Evolutionary conservation across 2,329 filamentous ascomycete species (phyloP).

Genomic region (Nigrospora sphaerica): DNA sequence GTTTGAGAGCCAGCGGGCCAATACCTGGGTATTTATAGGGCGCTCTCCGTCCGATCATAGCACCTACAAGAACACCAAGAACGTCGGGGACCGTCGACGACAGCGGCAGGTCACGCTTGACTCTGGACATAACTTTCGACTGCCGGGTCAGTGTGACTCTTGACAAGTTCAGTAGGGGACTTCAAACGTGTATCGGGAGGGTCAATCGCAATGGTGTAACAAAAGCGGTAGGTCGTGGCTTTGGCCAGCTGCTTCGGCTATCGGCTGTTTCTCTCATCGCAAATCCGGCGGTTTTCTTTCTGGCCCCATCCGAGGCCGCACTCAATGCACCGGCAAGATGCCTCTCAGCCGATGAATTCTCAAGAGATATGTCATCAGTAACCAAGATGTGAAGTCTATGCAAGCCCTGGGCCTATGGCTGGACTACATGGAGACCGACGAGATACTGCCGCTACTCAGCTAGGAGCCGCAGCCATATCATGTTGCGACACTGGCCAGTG

Average conservation of each 20-base stretch:
- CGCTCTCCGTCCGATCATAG: constrained; percentile 22
- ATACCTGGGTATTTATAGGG: constrained; percentile 29
- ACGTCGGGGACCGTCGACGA: constrained; percentile 20
- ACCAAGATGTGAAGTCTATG: constrained; percentile 28
- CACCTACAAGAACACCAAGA: constrained; percentile 16
- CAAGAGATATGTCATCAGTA: constrained; percentile 34
- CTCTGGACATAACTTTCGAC: not conserved
- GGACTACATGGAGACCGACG: constrained; percentile 28
- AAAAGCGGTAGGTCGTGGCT: constrained; percentile 23
- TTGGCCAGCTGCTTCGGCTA: not conserved
- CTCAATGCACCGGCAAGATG: too few species aligned
- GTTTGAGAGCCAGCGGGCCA: constrained; percentile 23
- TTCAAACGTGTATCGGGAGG: constrained; percentile 27
- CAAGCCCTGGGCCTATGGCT: constrained; percentile 30
- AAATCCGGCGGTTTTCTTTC: too few species aligned
- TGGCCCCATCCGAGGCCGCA: too few species aligned
- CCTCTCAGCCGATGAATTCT: not conserved
- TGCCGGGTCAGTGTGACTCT: constrained; percentile 24
- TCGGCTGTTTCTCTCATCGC: too few species aligned
- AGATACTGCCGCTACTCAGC: constrained; percentile 27
- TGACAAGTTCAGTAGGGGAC: constrained; percentile 27
- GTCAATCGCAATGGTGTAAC: constrained; percentile 26
- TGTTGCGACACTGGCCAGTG: constrained; percentile 16
- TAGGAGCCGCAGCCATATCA: constrained; percentile 24
- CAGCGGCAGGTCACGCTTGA: constrained; percentile 1